phyloP scores from a whole-genome alignment of 176 grass and related monocot genomes.

The Paspalum vaginatum region DNA sequence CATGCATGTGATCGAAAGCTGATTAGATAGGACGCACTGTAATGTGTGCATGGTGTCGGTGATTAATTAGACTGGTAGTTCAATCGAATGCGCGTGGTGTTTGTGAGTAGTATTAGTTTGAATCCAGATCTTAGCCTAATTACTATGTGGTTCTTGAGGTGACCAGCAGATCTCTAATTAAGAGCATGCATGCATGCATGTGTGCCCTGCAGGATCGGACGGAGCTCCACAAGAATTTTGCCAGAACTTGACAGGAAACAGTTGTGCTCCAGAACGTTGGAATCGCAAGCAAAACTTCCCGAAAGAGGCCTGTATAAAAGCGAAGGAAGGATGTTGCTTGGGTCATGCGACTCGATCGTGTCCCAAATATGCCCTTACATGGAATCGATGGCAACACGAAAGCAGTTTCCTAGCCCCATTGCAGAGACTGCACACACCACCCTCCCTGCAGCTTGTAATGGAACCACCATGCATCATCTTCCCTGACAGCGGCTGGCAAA shows the following conservation, averaged over 20 bases:
- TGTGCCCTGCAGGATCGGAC: no score
- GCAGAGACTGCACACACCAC: no score
- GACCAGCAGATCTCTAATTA: no score
- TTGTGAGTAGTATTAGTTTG: not conserved
- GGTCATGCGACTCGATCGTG: no score
- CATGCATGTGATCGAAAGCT: not conserved
- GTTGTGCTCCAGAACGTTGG: not conserved
- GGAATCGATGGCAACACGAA: not conserved
- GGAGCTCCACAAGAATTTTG: no score
- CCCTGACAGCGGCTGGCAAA: conserved; percentile 23
- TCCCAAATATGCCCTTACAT: not conserved
- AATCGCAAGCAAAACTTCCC: not conserved
- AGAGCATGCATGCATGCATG: no score
- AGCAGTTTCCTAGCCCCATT: not conserved
- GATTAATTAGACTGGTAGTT: conserved; percentile 35
- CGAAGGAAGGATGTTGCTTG: not conserved
- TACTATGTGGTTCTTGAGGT: no score
- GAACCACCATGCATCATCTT: conserved; percentile 29
- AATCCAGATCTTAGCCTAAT: no score
- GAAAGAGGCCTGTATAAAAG: not conserved
- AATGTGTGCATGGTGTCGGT: not conserved
- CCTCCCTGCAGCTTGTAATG: conserved; percentile 13
- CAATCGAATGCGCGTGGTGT: conserved; percentile 21
- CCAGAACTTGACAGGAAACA: no score
- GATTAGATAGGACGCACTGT: not conserved